A percentile compares a stretch with the other conserved stretches of the same genome.
Conservation (phyloP, 345 rosid species). For the Citrus medica region DNA sequence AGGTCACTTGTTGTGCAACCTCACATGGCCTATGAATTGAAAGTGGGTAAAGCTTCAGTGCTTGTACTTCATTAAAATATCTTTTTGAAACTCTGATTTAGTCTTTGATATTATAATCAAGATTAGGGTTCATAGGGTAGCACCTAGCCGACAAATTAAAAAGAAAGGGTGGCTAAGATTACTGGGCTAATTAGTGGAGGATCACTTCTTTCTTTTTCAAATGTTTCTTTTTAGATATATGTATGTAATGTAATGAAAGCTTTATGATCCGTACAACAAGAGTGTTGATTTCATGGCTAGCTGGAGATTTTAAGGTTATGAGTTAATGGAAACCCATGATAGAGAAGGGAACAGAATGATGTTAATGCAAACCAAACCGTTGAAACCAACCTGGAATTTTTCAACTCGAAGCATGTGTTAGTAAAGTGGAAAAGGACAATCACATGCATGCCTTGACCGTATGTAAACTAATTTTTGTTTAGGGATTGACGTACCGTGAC, state of each 20-base stretch:
- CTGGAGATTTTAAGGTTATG: neutral
- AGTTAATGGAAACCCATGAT: constrained; percentile 2
- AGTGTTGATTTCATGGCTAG: neutral
- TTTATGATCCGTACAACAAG: constrained; percentile 15
- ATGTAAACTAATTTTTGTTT: neutral
- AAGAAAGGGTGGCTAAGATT: neutral
- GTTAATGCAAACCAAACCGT: constrained; percentile 16
- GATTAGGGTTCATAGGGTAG: constrained; percentile 15
- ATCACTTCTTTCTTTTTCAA: constrained; percentile 32
- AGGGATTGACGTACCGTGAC: too few relatives aligned
- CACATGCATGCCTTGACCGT: neutral
- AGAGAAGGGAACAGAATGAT: constrained; percentile 6
- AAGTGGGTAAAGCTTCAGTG: constrained; percentile 3
- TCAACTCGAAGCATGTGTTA: neutral
- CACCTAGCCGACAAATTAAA: constrained; percentile 43
- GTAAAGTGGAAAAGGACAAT: neutral
- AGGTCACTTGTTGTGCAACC: constrained; percentile 28
- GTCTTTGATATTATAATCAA: neutral
- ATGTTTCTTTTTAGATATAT: neutral
- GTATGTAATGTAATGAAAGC: neutral
- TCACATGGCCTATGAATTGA: constrained; percentile 25
- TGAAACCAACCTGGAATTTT: neutral
- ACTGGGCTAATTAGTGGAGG: constrained; percentile 41
- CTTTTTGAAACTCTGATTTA: too few relatives aligned
- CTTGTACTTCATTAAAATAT: neutral